These are phyloP conservation scores for Verticillium zaregamsianum DNA, from an alignment of 2,329 filamentous ascomycete species.

Conservation along the genomic window DNA sequence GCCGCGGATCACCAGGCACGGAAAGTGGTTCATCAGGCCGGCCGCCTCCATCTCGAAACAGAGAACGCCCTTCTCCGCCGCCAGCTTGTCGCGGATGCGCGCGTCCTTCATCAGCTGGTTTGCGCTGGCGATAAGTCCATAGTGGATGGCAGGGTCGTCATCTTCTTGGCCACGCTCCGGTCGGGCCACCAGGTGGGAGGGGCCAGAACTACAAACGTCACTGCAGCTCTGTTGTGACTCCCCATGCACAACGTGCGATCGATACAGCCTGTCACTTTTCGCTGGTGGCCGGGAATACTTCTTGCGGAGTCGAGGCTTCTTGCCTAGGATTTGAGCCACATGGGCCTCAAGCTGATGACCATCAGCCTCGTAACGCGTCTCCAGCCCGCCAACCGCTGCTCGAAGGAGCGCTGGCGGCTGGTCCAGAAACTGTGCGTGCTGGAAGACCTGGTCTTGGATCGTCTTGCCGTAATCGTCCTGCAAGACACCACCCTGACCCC, in stretches of 20 bases:
- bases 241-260: neutral
- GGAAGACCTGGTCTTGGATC: conserved; percentile 6
- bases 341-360: neutral
- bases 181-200: neutral
- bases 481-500: neutral
- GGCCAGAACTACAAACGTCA: neutral
- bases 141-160: conserved; percentile 13
- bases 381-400: neutral
- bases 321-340: neutral
- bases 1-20: conserved; percentile 32
- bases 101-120: conserved; percentile 32
- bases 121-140: conserved; percentile 23
- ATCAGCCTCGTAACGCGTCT: neutral
- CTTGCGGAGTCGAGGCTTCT: neutral
- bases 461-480: conserved; percentile 13
- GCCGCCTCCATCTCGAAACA: conserved; percentile 29
- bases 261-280: conserved; percentile 1
- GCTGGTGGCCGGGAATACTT: neutral
- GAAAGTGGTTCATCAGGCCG: conserved; percentile 20
- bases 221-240: neutral
- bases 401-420: conserved; percentile 3
- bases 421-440: neutral
- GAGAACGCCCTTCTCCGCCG: conserved; percentile 6
- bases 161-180: conserved; percentile 2
- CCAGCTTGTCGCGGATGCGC: conserved; percentile 21